Evolutionary conservation across 2,329 filamentous ascomycete species (phyloP), one percentile per base, ranked within the genome.

Genomic region (Nannizziopsis barbatae): DNA sequence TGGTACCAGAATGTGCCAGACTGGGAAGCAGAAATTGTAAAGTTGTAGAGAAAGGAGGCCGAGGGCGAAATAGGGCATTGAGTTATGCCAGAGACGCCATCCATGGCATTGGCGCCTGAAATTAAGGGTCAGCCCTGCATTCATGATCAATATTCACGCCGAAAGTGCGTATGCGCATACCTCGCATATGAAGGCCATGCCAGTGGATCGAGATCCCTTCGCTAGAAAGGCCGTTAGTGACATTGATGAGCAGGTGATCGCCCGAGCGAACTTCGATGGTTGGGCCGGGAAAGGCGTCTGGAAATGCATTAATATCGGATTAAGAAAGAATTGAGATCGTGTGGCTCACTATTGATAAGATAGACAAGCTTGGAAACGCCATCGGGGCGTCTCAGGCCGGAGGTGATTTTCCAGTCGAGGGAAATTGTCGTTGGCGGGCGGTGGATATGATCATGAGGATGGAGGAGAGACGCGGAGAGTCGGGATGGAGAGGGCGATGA

Each of bases 11-110:
- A 73, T 1, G 70, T 72, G 4, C 69, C 69, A 45, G 62, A 63
- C 53, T 71, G 67, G 32, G 63, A 53, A 7, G 53, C 39, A 1
- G 64, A 58, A 31, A 67, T 63, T 6, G 62, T 67, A 57, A 74
- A 58, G 27, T 66, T 60, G 50, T 71, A 71, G 37, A 61, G 58
- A 51, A 69, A 70, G n/a, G 55, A 57, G 7, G 68, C 65, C 3
- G 83, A 83, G 0, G 83, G 75, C 0, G 72, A 70, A 50, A 87
- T 81, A 1, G 73, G 62, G 55, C 84, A 87, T 61, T 87, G 84
- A 0, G 80, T 77, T 18, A 83, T 78, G 47, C 74, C 73, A 1
- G 69, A 64, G 1, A 81, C 77, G n/a, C 59, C 58, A 46, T 61
- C 58, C 59, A 60, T 61, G 20, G 52, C 42, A 50, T 58, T 59